phyloP scores from a whole-genome alignment of 345 rosid genomes.

The Hypericum androsaemum region DNA sequence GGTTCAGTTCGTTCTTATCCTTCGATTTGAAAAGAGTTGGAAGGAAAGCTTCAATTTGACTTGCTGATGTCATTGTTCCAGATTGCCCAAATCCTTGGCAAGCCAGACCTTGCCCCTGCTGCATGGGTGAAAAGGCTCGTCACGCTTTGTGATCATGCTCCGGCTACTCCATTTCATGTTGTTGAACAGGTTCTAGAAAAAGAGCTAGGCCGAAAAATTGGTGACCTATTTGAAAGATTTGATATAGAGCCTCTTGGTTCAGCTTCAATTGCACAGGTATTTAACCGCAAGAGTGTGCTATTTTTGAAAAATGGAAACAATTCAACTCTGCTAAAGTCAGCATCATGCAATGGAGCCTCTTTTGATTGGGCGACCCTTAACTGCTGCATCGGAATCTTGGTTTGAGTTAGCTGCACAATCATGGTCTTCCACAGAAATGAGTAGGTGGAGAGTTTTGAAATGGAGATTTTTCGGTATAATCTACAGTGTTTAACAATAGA shows the following conservation, averaged over 20 bases:
- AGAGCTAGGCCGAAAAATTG: slow-evolving; percentile 52
- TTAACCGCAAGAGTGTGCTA: too few relatives aligned
- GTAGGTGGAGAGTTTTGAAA: too few relatives aligned
- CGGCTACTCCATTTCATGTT: slow-evolving; percentile 54
- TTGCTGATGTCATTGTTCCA: slow-evolving; percentile 8
- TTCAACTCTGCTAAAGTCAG: too few relatives aligned
- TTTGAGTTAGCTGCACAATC: too few relatives aligned
- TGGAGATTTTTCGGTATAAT: too few relatives aligned
- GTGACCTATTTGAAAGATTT: slow-evolving; percentile 58
- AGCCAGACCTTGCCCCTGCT: slow-evolving; percentile 84
- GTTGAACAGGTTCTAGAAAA: slow-evolving; percentile 46
- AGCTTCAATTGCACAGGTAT: slow-evolving; percentile 95
- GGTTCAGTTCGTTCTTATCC: neutral
- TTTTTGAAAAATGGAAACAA: too few relatives aligned
- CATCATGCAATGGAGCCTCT: too few relatives aligned
- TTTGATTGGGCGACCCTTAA: too few relatives aligned
- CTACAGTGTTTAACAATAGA: too few relatives aligned
- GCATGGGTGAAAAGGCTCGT: slow-evolving; percentile 94
- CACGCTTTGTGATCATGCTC: slow-evolving; percentile 79
- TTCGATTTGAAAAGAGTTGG: too few relatives aligned
- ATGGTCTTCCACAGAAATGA: too few relatives aligned
- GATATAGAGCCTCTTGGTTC: slow-evolving; percentile 80
- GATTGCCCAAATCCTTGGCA: slow-evolving; percentile 83
- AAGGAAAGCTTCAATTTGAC: neutral
- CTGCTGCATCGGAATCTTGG: too few relatives aligned